Evolutionary conservation across 805 yeast genomes (phyloP), one percentile per base, ranked within the genome.

Genomic region (Sugiyamaella marilandica): DNA sequence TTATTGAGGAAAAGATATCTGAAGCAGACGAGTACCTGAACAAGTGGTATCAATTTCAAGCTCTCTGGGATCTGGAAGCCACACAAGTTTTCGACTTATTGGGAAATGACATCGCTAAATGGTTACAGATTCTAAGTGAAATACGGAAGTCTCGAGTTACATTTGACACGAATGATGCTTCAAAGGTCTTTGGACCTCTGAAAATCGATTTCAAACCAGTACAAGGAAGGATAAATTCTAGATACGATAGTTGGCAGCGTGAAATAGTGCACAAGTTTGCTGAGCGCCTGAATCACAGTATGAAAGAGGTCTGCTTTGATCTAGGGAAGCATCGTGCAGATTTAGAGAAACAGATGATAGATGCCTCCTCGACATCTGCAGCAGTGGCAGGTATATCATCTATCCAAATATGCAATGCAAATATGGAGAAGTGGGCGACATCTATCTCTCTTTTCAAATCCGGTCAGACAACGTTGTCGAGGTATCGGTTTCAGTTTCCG

Each of bases 191-290:
- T 60, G 85, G 84, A 1, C 50, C 75, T 13, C 52, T 74, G 10
- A 45, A 54, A 0, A 64, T 87, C 35, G 74, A 78, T 41, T 80
- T 74, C 61, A 73, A 75, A 8, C 76, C 75, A 13, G 84, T 83
- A 1, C 85, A 82, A 54, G 63, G 76, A 0, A 68, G 81, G 35
- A 72, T 82, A 5, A 70, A 68, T 36, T 65, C 81, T 2, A 81
- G 78, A 59, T 84, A 79, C 68, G 85, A 82, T 53, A 57, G 63
- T 1, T 85, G 88, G 81, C 85, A 82, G 56, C 70, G 68, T 39
- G 73, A 73, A 1, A 62, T 82, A 5, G 41, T 77, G 7, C 55
- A 58, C 1, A 64, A 64, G 31, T 78, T 82, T 65, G 68, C 80
- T 2, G 65, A 62, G 1, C 60, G 68, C 16, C 60, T 83, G 37